A percentile compares a stretch with the other conserved stretches of the same genome.
Conservation (phyloP, 345 rosid species). For the Brassica incana region DNA sequence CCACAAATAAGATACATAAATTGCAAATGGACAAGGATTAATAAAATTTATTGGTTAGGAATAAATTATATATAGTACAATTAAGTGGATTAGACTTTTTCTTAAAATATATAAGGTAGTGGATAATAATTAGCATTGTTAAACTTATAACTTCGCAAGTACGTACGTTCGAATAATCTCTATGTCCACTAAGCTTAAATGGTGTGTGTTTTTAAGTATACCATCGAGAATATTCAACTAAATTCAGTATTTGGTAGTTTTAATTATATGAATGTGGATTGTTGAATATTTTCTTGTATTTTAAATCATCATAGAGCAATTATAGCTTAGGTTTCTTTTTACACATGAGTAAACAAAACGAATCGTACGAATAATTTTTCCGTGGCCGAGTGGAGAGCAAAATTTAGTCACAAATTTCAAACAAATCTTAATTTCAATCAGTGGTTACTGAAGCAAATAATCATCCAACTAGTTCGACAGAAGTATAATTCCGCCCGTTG, state of each 20-base stretch:
- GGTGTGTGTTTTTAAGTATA: slow-evolving; percentile 11
- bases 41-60: not conserved
- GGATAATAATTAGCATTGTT: not conserved
- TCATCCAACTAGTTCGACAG: not conserved
- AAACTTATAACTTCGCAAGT: slow-evolving; percentile 20
- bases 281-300: slow-evolving; percentile 21
- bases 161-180: slow-evolving; percentile 35
- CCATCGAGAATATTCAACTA: slow-evolving; percentile 34
- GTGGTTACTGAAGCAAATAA: not conserved
- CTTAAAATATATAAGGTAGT: not conserved
- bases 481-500: no score
- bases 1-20: not conserved
- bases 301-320: not conserved
- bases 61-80: not conserved
- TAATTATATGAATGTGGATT: slow-evolving; percentile 31
- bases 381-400: slow-evolving; percentile 26
- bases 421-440: not conserved
- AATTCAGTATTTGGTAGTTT: slow-evolving; percentile 18
- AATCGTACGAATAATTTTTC: slow-evolving; percentile 1
- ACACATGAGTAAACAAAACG: not conserved
- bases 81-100: not conserved
- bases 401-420: not conserved
- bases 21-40: not conserved
- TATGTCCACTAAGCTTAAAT: slow-evolving; percentile 30
- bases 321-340: slow-evolving; percentile 7